Percentiles rank a stretch among this genome's conserved stretches.
Evolutionary conservation across 768 basidiomycete genomes (phyloP).

Genomic region (Rhodotorula babjevae): DNA sequence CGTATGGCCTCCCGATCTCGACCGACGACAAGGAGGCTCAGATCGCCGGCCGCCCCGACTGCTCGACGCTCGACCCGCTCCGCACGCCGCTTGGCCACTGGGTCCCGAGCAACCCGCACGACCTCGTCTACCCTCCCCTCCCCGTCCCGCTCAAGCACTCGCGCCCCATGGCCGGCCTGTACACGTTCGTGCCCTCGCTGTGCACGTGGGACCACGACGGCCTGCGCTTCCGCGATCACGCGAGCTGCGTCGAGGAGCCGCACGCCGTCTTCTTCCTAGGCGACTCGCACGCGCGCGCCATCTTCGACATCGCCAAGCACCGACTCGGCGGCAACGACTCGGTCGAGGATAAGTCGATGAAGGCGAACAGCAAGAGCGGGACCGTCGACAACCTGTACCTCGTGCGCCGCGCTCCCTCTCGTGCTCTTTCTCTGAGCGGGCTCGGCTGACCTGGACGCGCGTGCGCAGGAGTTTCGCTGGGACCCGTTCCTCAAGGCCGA

Average conservation of each 20-base stretch:
- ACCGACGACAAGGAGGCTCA: background rate
- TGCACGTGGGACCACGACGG: conserved; percentile 18
- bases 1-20: background rate
- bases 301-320: conserved; percentile 15
- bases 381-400: conserved; percentile 11
- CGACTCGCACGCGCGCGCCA: conserved; percentile 16
- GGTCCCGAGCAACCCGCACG: background rate
- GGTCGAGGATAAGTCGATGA: conserved; percentile 16
- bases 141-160: background rate
- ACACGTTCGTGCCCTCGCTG: conserved; percentile 1
- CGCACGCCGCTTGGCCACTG: background rate
- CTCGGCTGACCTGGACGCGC: background rate
- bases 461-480: conserved; percentile 4
- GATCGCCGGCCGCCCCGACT: background rate
- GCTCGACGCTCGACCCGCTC: background rate
- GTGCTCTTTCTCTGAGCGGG: background rate
- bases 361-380: conserved; percentile 5
- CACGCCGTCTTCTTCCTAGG: conserved; percentile 15
- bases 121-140: background rate
- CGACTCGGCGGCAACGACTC: conserved; percentile 17
- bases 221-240: conserved; percentile 16
- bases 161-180: conserved; percentile 19
- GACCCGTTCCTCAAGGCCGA: conserved; percentile 14
- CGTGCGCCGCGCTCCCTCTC: background rate
- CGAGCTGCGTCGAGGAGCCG: background rate